Percentiles rank a stretch among this genome's conserved stretches.
Evolutionary conservation across 345 rosid genomes (phyloP).

Genomic region (Pistacia integerrima): DNA sequence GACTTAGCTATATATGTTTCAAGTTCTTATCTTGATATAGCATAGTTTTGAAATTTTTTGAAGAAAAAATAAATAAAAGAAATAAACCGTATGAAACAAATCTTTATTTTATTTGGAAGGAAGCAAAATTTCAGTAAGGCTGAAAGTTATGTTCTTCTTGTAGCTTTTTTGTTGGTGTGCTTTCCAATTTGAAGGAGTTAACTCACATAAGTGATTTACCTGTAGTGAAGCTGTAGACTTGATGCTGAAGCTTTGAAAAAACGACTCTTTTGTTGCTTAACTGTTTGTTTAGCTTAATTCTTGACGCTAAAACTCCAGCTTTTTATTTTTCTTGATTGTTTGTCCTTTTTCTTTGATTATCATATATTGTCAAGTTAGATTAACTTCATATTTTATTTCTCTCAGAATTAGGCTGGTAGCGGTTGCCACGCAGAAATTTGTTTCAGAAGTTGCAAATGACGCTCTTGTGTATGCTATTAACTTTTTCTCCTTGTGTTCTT

Average conservation of each 20-base stretch:
- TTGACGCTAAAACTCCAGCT: background rate
- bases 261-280: background rate
- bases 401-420: conserved; percentile 88
- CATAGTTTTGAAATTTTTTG: background rate
- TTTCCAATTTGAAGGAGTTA: background rate
- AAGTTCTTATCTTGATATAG: too few relatives aligned
- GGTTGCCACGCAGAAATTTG: conserved; percentile 95
- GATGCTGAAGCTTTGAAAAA: background rate
- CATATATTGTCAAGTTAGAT: background rate
- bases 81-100: too few relatives aligned
- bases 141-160: background rate
- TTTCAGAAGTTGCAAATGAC: conserved; percentile 88
- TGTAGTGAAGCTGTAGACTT: too few relatives aligned
- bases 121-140: background rate
- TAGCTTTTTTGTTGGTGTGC: background rate
- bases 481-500: background rate
- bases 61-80: too few relatives aligned
- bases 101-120: background rate
- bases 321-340: background rate
- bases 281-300: background rate
- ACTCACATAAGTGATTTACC: background rate
- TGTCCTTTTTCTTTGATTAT: background rate
- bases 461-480: conserved; percentile 71
- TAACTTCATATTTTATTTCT: conserved; percentile 8
- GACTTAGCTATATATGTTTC: background rate